A percentile compares a stretch with the other conserved stretches of the same genome.
Evolutionary conservation across 441 rosid genomes (phyloP).

Genomic region (Metrosideros polymorpha): DNA sequence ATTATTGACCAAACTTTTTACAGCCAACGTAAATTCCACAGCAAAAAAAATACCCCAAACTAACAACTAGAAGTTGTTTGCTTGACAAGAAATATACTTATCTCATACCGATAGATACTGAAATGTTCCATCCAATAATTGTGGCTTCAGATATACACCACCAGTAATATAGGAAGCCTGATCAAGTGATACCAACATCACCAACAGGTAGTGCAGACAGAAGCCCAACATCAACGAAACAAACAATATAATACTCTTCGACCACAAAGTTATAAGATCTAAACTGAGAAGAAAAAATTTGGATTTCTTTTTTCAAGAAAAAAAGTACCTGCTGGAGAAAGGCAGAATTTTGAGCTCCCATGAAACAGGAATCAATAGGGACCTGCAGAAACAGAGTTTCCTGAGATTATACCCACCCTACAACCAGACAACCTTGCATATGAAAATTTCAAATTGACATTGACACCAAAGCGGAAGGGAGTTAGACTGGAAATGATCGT

Average conservation of each 20-base stretch:
- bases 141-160: constrained; percentile 86
- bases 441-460: neutral
- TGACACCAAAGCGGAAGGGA: neutral
- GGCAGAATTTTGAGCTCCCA: constrained; percentile 83
- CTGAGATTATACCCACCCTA: neutral
- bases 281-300: too few relatives aligned
- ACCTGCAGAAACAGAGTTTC: constrained; percentile 38
- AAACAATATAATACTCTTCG: neutral
- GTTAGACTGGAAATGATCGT: neutral
- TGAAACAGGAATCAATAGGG: constrained; percentile 87
- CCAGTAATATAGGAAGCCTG: constrained; percentile 95
- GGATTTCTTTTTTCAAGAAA: too few relatives aligned
- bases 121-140: constrained; percentile 80
- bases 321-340: constrained; percentile 84
- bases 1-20: neutral
- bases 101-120: constrained; percentile 67
- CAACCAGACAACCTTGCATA: neutral
- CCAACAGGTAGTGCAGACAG: neutral
- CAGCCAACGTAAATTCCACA: neutral
- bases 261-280: neutral
- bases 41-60: neutral
- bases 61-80: neutral
- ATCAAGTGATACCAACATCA: neutral
- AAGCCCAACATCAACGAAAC: neutral
- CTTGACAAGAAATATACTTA: neutral